A percentile compares a stretch with the other conserved stretches of the same genome.
Evolutionary conservation across 129 eudicot genomes (phyloP).

Genomic region (Artemisia annua): DNA sequence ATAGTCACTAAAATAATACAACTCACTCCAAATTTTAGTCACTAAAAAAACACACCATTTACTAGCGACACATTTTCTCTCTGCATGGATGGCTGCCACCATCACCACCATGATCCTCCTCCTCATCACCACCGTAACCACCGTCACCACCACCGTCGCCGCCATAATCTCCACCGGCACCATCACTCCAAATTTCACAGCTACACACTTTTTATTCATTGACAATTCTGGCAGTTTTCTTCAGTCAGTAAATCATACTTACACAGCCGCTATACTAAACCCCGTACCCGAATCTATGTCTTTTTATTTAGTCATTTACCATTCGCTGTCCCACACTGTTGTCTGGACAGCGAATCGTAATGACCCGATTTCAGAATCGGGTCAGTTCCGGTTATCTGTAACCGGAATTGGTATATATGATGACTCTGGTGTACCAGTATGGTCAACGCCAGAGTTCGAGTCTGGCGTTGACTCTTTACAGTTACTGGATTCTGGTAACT

Average conservation of each 20-base stretch:
- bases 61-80: constrained; percentile 8
- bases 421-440: constrained; percentile 42
- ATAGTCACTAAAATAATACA: constrained; percentile 13
- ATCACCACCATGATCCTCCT: constrained; percentile 15
- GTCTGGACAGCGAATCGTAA: constrained; percentile 77
- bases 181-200: constrained; percentile 22
- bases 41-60: constrained; percentile 3
- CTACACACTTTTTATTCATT: constrained; percentile 34
- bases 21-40: not conserved
- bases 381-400: constrained; percentile 36
- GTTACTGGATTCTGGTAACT: constrained; percentile 62
- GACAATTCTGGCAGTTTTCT: constrained; percentile 60
- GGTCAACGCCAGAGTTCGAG: constrained; percentile 58
- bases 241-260: constrained; percentile 55
- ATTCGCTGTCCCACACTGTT: constrained; percentile 47
- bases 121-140: constrained; percentile 1
- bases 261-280: constrained; percentile 54
- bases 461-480: constrained; percentile 38
- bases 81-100: constrained; percentile 45
- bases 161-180: constrained; percentile 16
- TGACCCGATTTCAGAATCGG: constrained; percentile 53
- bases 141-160: constrained; percentile 1
- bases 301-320: constrained; percentile 64
- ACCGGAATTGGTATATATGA: constrained; percentile 44
- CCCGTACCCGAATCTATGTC: constrained; percentile 37